Base-by-base conservation (phyloP, 164 flowering plant genomes). In the Litsea cubeba region DNA sequence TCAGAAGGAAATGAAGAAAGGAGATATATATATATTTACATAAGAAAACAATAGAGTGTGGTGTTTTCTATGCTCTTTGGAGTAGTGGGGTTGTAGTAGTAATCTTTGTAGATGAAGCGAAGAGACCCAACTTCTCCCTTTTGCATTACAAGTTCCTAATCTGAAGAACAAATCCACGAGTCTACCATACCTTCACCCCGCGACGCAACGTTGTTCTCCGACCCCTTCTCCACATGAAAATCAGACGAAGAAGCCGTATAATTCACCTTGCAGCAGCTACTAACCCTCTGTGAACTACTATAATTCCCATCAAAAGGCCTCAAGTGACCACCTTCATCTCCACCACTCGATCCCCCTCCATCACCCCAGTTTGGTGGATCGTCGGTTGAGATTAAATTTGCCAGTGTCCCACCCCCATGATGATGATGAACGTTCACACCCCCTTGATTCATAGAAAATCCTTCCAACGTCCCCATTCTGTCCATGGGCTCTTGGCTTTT, bases 151-250 rank as follows among this genome's bases (percentile, higher is more conserved):
- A 5, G 32, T 30, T 46, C 50, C 65, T 78, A 78, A 71, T 88
- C 89, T 12, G 87, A 79, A 74, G 84, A 87, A 80, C 88, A 84
- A 77, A 87, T 85, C 90, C 90, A 88, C 7, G 88, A 84, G 75
- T 86, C 90, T 54, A 87, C 85, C 66, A 83, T 85, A 69, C 87
- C 88, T 79, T 84, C 87, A 68, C 84, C 87, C 30, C 89, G 84
- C 0, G 87, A 70, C 17, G 82, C 23, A 49, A 68, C 84, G 71
- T 76, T 85, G 71, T 76, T 85, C 78, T 84, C 89, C 64, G 81
- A 62, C 5, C 82, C 82, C 81, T 85, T 87, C 12, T 83, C 85
- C 1, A 74, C 74, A 60, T 81, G 76, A 60, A 83, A 81, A 62
- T 76, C 84, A 12, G 84, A 73, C 7, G 82, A 75, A 15, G 82